A percentile compares a stretch with the other conserved stretches of the same genome.
phyloP scores from a whole-genome alignment of 106 monocot species.

The Iris macrosiphon region DNA sequence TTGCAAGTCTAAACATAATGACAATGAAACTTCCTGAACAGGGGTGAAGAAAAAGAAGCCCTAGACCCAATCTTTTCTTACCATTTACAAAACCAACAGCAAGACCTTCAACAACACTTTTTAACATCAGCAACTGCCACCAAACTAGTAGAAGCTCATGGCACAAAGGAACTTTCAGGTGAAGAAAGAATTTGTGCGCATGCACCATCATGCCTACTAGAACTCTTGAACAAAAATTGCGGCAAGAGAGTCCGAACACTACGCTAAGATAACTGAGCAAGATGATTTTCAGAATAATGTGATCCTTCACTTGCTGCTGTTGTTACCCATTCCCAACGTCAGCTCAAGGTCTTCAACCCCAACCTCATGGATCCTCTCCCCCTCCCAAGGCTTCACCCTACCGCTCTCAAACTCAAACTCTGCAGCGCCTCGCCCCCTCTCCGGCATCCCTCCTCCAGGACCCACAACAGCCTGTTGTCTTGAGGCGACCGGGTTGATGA shows the following conservation, averaged over 20 bases:
- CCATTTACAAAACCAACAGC: background rate
- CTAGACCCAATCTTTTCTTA: background rate
- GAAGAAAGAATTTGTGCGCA: background rate
- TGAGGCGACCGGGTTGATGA: constrained; percentile 32
- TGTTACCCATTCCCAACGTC: constrained; percentile 40
- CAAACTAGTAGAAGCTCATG: background rate
- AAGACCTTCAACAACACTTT: background rate
- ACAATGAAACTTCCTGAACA: background rate
- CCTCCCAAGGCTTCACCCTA: constrained; percentile 89
- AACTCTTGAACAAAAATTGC: too few relatives aligned
- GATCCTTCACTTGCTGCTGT: constrained; percentile 10
- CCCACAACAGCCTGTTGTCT: background rate
- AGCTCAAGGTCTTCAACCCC: constrained; percentile 81
- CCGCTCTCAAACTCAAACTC: constrained; percentile 84
- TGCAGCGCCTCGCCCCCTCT: constrained; percentile 20
- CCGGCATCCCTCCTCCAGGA: constrained; percentile 10
- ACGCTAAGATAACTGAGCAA: too few relatives aligned
- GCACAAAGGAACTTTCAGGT: background rate
- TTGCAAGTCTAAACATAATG: background rate
- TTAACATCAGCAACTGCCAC: background rate
- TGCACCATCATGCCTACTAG: background rate
- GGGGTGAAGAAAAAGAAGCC: background rate
- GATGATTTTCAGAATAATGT: too few relatives aligned
- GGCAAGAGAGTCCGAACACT: too few relatives aligned
- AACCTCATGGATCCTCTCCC: constrained; percentile 92